Evolutionary conservation across 2,329 filamentous ascomycete genomes (phyloP).

Genomic region (Trichoderma guizhouense): DNA sequence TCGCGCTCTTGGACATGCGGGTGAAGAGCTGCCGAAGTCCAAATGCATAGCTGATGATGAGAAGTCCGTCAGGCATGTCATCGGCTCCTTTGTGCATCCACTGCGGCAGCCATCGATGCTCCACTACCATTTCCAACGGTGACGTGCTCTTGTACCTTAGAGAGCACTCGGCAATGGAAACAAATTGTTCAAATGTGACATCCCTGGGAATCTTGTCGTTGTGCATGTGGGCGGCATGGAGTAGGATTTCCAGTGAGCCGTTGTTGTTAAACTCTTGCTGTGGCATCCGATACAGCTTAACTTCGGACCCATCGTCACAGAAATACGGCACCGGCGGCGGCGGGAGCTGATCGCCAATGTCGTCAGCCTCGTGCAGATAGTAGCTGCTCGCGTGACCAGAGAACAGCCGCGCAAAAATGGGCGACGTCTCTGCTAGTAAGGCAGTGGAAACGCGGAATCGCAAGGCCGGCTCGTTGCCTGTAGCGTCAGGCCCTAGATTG

Average conservation of each 20-base stretch:
- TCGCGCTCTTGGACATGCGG: conserved; percentile 47
- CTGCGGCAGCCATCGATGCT: conserved; percentile 50
- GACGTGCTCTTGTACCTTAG: conserved; percentile 50
- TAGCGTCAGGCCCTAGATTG: conserved; percentile 36
- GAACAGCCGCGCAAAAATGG: conserved; percentile 51
- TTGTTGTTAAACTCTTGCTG: conserved; percentile 45
- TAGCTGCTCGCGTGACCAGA: conserved; percentile 30
- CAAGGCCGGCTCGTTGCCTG: conserved; percentile 36
- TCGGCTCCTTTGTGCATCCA: conserved; percentile 48
- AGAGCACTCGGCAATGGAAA: conserved; percentile 50
- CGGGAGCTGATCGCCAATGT: conserved; percentile 36
- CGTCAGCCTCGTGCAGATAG: conserved; percentile 36
- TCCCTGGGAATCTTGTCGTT: conserved; percentile 44
- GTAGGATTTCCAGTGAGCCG: conserved; percentile 42
- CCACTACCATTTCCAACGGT: conserved; percentile 48
- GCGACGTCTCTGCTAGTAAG: conserved; percentile 49
- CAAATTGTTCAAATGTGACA: conserved; percentile 47
- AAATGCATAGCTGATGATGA: conserved; percentile 53
- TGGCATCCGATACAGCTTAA: conserved; percentile 51
- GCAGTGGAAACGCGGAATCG: conserved; percentile 52
- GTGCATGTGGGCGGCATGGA: conserved; percentile 52
- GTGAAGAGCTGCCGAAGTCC: conserved; percentile 48
- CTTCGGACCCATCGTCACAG: conserved; percentile 43
- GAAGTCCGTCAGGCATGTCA: conserved; percentile 47
- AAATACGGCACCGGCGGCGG: conserved; percentile 35